These are phyloP conservation scores for Pythium oligandrum DNA, from an alignment of 352 stramenopile genomes.

Conservation along the genomic window DNA sequence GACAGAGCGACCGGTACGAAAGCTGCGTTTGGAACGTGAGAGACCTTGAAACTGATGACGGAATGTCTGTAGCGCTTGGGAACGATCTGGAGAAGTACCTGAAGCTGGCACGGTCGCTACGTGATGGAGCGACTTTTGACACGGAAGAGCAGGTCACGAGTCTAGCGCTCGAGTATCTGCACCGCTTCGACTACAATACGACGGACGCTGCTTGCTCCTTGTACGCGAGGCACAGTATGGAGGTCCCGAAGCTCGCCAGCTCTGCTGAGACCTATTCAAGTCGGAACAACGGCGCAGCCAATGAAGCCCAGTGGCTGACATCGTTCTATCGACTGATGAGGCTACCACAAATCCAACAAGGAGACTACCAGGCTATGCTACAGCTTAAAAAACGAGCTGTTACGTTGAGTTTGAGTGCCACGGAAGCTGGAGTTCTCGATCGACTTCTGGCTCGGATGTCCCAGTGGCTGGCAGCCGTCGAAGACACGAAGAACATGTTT, in stretches of 20 bases:
- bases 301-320: constrained; percentile 53
- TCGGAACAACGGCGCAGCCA: constrained; percentile 28
- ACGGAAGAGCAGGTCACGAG: constrained; percentile 67
- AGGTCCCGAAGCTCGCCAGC: constrained; percentile 35
- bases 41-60: neutral
- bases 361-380: constrained; percentile 43
- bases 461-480: constrained; percentile 42
- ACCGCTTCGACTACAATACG: constrained; percentile 79
- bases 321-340: constrained; percentile 66
- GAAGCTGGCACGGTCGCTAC: constrained; percentile 61
- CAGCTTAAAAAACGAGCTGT: constrained; percentile 21
- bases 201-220: constrained; percentile 73
- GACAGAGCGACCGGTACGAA: constrained; percentile 48
- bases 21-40: constrained; percentile 6
- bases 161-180: constrained; percentile 70
- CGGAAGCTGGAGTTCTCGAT: constrained; percentile 52
- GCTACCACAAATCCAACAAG: constrained; percentile 22
- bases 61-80: constrained; percentile 34
- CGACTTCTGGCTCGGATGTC: constrained; percentile 47
- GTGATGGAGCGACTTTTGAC: constrained; percentile 78
- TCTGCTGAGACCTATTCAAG: constrained; percentile 11
- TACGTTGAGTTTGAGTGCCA: constrained; percentile 21
- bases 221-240: constrained; percentile 79
- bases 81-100: constrained; percentile 76
- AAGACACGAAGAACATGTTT: constrained; percentile 19